Evolutionary conservation across 2,329 filamentous ascomycete species (phyloP).

Genomic region (Ilyonectria sp.): DNA sequence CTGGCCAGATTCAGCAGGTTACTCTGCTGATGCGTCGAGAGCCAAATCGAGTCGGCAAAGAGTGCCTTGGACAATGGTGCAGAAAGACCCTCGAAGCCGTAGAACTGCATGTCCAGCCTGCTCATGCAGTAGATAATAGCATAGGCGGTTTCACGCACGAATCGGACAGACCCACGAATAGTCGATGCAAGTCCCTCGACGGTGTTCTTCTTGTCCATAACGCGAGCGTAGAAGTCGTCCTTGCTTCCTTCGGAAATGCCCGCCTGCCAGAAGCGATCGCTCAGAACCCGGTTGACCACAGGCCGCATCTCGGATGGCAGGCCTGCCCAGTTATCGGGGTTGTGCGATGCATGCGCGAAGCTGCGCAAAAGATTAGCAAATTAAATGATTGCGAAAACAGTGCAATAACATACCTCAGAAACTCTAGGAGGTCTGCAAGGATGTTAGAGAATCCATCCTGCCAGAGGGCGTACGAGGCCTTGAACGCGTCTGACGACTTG

Average conservation of each 20-base stretch:
- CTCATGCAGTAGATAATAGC: slow-evolving; percentile 96
- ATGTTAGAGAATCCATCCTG: slow-evolving; percentile 85
- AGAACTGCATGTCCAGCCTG: slow-evolving; percentile 88
- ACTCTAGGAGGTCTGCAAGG: slow-evolving; percentile 87
- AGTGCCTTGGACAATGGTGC: slow-evolving; percentile 86
- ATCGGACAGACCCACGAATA: slow-evolving; percentile 88
- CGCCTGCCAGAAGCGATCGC: slow-evolving; percentile 98
- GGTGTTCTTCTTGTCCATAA: slow-evolving; percentile 89
- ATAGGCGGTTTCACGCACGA: slow-evolving; percentile 93
- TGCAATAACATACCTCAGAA: slow-evolving; percentile 72
- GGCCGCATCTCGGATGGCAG: slow-evolving; percentile 82
- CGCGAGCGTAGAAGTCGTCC: slow-evolving; percentile 95
- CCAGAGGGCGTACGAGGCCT: slow-evolving; percentile 87
- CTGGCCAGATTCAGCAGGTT: slow-evolving; percentile 92
- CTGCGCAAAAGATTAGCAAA: slow-evolving; percentile 56
- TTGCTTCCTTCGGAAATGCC: slow-evolving; percentile 96
- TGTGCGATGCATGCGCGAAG: slow-evolving; percentile 92
- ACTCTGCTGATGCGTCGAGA: slow-evolving; percentile 94
- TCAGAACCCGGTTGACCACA: slow-evolving; percentile 86
- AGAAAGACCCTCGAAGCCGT: slow-evolving; percentile 88
- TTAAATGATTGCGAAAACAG: neutral
- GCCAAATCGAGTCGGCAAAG: slow-evolving; percentile 83
- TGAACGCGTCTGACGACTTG: slow-evolving; percentile 79
- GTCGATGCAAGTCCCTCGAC: slow-evolving; percentile 95
- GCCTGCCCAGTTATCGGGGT: slow-evolving; percentile 85